Conservation (phyloP, 495 filamentous ascomycete species). For the Trypethelium eluteriae region DNA sequence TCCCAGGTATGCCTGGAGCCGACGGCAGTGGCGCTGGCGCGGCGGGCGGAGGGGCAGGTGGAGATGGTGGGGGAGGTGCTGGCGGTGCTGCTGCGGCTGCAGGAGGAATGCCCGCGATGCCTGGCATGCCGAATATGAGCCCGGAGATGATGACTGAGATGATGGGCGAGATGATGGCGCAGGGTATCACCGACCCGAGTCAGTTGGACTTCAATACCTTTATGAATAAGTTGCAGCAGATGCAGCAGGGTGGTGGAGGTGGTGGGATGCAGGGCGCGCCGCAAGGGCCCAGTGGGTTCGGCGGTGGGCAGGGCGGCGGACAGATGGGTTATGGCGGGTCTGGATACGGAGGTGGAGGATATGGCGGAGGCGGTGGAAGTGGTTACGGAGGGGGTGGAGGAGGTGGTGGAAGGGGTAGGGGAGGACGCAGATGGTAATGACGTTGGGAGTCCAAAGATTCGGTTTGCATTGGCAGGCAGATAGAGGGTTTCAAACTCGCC, state of each 20-base stretch:
- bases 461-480: background rate
- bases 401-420: conserved; percentile 24
- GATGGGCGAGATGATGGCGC: conserved; percentile 75
- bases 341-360: conserved; percentile 10
- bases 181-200: conserved; percentile 65
- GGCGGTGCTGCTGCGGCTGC: conserved; percentile 28
- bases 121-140: conserved; percentile 59
- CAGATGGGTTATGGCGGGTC: conserved; percentile 17
- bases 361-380: conserved; percentile 20
- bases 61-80: conserved; percentile 27
- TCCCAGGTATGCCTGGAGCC: conserved; percentile 36
- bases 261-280: conserved; percentile 17
- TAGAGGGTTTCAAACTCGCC: background rate
- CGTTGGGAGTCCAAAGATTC: too few species aligned
- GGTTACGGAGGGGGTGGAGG: conserved; percentile 26
- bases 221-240: conserved; percentile 26
- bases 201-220: conserved; percentile 55
- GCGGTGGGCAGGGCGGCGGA: conserved; percentile 12
- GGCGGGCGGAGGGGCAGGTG: conserved; percentile 17
- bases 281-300: conserved; percentile 10
- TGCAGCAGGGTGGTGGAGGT: conserved; percentile 17
- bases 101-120: conserved; percentile 48
- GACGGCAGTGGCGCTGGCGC: conserved; percentile 28
- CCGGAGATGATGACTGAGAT: conserved; percentile 46
- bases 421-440: conserved; percentile 23